Conservation (phyloP, 2,329 filamentous ascomycete genomes). For the Xenoacremonium recifei region DNA sequence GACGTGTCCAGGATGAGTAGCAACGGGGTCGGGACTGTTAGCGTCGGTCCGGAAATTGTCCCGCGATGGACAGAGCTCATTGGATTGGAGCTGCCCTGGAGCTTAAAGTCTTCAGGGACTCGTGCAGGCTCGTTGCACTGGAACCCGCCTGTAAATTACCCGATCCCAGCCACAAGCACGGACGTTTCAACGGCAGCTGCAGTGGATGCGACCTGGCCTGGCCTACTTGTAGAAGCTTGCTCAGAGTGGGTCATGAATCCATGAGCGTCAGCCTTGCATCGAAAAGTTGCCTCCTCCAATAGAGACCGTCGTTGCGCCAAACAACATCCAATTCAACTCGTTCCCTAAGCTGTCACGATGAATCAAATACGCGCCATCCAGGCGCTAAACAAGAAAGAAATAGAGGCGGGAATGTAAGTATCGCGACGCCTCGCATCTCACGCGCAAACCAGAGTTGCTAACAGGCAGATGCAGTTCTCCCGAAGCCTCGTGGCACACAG, state of each 20-base stretch:
- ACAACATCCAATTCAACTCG: too few species aligned
- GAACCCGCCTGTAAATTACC: too few species aligned
- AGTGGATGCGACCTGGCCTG: constrained; percentile 2
- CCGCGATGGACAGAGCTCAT: too few species aligned
- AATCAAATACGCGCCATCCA: constrained; percentile 93
- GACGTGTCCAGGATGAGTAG: constrained; percentile 16
- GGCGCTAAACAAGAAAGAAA: constrained; percentile 89
- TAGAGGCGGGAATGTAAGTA: constrained; percentile 81
- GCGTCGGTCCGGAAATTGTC: constrained; percentile 36
- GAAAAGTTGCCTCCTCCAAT: not conserved
- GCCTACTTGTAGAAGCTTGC: too few species aligned
- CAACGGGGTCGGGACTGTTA: constrained; percentile 5
- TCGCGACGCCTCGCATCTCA: not conserved
- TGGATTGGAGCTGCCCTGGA: constrained; percentile 4
- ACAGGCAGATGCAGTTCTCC: constrained; percentile 55
- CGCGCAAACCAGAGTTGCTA: not conserved
- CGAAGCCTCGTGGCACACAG: constrained; percentile 91
- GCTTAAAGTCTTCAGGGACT: too few species aligned
- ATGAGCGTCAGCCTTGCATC: constrained; percentile 17
- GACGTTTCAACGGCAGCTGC: constrained; percentile 3
- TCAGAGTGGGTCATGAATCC: constrained; percentile 11
- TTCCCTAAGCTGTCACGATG: too few species aligned
- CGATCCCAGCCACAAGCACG: constrained; percentile 8
- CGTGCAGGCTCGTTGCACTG: too few species aligned
- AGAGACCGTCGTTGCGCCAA: too few species aligned